Percentiles rank a stretch among this genome's conserved stretches.
These are phyloP conservation scores for Aspergillus sp. DNA, from an alignment of 2,329 filamentous ascomycete genomes.

Conservation along the genomic window DNA sequence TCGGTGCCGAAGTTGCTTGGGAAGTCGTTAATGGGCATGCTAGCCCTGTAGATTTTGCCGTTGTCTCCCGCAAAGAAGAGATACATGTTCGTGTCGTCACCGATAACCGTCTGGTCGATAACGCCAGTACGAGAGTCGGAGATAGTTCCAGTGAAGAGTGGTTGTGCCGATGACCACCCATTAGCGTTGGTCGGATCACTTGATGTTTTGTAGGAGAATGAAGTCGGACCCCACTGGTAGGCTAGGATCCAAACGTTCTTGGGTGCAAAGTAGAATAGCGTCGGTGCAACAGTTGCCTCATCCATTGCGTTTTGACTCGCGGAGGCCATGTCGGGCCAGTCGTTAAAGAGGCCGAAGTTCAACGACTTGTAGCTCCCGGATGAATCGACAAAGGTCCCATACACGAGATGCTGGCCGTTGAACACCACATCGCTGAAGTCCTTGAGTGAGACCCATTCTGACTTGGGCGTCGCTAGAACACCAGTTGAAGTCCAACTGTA, in stretches of 20 bases:
- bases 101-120: constrained; percentile 58
- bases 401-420: constrained; percentile 53
- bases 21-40: constrained; percentile 55
- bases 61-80: constrained; percentile 61
- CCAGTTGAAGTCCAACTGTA: constrained; percentile 49
- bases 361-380: constrained; percentile 47
- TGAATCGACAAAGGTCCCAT: constrained; percentile 42
- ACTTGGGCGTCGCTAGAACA: constrained; percentile 43
- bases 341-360: constrained; percentile 46
- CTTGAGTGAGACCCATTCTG: constrained; percentile 50
- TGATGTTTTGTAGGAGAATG: constrained; percentile 54
- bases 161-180: constrained; percentile 46
- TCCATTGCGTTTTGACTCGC: constrained; percentile 46
- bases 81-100: constrained; percentile 53
- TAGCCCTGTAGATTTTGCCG: constrained; percentile 55
- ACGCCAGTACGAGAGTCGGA: constrained; percentile 41
- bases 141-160: constrained; percentile 50
- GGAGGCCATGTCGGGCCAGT: constrained; percentile 45
- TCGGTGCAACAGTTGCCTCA: constrained; percentile 46
- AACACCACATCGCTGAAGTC: constrained; percentile 51
- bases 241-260: constrained; percentile 56
- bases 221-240: constrained; percentile 53
- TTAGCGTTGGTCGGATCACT: constrained; percentile 49
- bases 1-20: constrained; percentile 49
- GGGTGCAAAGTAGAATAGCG: constrained; percentile 54